A percentile compares a stretch with the other conserved stretches of the same genome.
These are phyloP conservation scores for Trichophyton benhamiae DNA, from an alignment of 2,329 filamentous ascomycete species.

Conservation along the genomic window DNA sequence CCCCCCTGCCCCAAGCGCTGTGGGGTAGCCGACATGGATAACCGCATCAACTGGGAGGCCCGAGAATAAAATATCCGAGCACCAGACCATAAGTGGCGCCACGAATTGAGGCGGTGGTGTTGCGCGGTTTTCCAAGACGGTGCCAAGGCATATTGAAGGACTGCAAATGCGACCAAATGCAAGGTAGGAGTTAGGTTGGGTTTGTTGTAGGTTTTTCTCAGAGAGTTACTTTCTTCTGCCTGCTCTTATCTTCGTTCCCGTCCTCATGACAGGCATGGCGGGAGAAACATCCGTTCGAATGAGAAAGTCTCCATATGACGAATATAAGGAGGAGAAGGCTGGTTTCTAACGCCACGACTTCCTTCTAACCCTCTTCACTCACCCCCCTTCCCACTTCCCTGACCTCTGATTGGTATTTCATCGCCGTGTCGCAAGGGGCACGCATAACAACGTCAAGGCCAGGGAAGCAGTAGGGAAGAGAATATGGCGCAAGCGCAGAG, in stretches of 20 bases:
- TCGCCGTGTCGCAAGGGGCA: background rate
- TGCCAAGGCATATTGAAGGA: background rate
- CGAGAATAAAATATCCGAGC: background rate
- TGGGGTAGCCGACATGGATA: background rate
- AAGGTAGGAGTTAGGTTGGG: background rate
- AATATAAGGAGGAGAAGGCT: background rate
- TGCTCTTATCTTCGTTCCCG: background rate
- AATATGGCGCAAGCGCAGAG: background rate
- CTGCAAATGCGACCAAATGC: background rate
- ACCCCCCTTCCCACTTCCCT: background rate
- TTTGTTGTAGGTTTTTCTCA: background rate
- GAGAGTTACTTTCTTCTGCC: background rate
- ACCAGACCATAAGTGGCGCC: background rate
- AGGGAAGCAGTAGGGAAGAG: background rate
- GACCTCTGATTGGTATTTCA: background rate
- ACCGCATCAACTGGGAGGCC: background rate
- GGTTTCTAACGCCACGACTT: background rate
- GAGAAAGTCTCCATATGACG: background rate
- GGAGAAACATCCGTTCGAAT: background rate
- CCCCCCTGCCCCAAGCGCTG: background rate
- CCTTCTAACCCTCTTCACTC: background rate
- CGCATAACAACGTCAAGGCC: background rate
- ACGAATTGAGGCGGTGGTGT: background rate
- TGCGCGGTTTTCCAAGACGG: background rate
- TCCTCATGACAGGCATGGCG: background rate